phyloP scores from a whole-genome alignment of 177 flowering plant genomes.

The Vitis hybrid region DNA sequence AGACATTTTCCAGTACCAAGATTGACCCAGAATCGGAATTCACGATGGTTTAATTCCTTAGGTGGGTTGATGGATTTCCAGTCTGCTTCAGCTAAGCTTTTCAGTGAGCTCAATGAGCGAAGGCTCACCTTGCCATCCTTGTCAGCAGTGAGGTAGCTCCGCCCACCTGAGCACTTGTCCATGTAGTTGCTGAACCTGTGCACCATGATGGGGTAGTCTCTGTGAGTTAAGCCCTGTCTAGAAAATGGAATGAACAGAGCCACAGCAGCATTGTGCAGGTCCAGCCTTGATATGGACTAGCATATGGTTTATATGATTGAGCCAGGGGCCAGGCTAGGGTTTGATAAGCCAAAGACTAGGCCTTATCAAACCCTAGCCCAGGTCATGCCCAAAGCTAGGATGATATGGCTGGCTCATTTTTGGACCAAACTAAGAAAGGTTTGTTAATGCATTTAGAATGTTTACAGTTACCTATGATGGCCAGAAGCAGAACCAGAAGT shows the following conservation, averaged over 20 bases:
- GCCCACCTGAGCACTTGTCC: constrained; percentile 58
- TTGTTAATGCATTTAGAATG: too few species aligned
- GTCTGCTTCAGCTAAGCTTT: constrained; percentile 48
- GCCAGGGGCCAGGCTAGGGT: too few species aligned
- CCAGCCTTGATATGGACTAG: neutral
- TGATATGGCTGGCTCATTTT: too few species aligned
- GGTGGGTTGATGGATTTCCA: constrained; percentile 68
- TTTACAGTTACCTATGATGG: constrained; percentile 43
- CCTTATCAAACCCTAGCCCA: too few species aligned
- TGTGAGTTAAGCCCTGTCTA: too few species aligned
- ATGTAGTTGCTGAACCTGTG: constrained; percentile 68
- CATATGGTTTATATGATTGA: too few species aligned
- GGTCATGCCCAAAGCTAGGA: too few species aligned
- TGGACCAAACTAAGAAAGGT: too few species aligned
- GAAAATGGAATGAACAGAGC: too few species aligned
- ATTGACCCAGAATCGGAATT: constrained; percentile 48
- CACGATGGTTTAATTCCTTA: constrained; percentile 36
- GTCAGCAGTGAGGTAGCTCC: constrained; percentile 51
- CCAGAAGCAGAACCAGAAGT: constrained; percentile 69
- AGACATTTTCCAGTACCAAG: constrained; percentile 56
- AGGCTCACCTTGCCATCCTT: constrained; percentile 51
- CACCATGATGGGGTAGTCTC: neutral
- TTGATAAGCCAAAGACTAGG: too few species aligned
- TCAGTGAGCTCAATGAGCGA: constrained; percentile 36
- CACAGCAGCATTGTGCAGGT: constrained; percentile 1